Base-by-base conservation (phyloP, 1,139 yeast genomes). In the Meyerozyma guilliermondii region DNA sequence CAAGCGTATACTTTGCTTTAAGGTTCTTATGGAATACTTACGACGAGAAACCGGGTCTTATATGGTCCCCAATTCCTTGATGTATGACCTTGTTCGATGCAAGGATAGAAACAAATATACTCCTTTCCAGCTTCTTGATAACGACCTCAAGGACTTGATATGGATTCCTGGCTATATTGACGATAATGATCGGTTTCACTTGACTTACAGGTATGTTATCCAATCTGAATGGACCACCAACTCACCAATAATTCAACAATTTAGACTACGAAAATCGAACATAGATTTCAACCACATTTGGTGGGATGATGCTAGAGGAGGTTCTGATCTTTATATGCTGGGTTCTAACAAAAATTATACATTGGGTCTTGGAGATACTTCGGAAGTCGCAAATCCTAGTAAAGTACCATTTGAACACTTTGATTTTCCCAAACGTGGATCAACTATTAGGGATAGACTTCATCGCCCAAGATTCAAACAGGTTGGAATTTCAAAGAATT, bases 71-170 rank as follows among this genome's bases (percentile, higher is more conserved):
- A 61, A 63, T 40, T 47, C 62, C 11, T 33, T 55, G 4, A 53
- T 67, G 14, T 48, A 55, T 7, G 78, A 74, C 7, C 56, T 79
- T 20, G 58, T 81, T 13, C 73, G 75, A 40, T 66, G 77, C 35
- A 81, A 80, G 51, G 98, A 89, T 60, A 68, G 91, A 35, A 81
- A 76, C 51, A 80, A 83, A 2, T 60, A 70, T 26, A 81, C 87
- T 0, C 89, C 92, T 0, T 55, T 83, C 44, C 87, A 82, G 52
- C 58, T 84, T 13, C 47, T 77, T 24, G 67, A 66, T 46, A 74
- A 74, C 50, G 76, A 74, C 47, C 58, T 58, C 42, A 69, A 63
- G 46, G 65, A 59, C 50, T 49, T 74, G 29, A 48, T 60, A 7
- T 73, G 76, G 76, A 50, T 72, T 4, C 80, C 81, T 0, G 65